Evolutionary conservation across 331 rosid species (phyloP), one percentile per base, ranked within the genome.

Genomic region (Malus hybrid): DNA sequence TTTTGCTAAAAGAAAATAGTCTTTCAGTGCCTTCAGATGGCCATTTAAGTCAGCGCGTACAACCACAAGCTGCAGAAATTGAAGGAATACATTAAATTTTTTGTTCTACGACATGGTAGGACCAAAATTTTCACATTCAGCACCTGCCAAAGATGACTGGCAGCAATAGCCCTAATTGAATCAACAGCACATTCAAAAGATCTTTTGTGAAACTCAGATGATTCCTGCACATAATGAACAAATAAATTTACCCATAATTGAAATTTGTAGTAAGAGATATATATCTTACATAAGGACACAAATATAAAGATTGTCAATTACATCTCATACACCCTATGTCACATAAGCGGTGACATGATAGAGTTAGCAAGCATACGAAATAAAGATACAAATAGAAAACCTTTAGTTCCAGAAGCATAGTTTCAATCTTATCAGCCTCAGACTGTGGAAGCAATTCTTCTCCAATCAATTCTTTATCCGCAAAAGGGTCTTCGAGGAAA

Each of bases 121-220:
- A 78, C 77, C 69, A 85, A 75, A 66, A 57, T 29, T 52, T 48
- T 71, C 66, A 78, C 74, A 48, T 36, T 80, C 78, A 71, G 68
- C 68, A 95, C 99, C 99, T 95, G 97, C 99, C 99, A 95, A 83
- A 95, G 99, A 86, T 88, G 99, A 81, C 97, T 89, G 71, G 97
- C 97, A 15, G 99, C 99, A 65, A 90, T 80, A 75, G 92, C 89
- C 71, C 96, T 90, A 78, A 90, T 87, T 67, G 97, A 92, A 85
- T 92, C 97, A 34, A 92, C 89, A 65, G 97, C 91, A 80, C 83
- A 84, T 79, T 92, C 99, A 79, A 95, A 95, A 78, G 97, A 89
- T 80, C 97, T 87, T 88, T 86, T 95, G 84, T 89, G 97, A 80
- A 92, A 90, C 80, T 92, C 99, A 70, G 97, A 89, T 48, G 96